Base-by-base conservation (phyloP, 257 asterid species). In the Scutellaria galericulata region DNA sequence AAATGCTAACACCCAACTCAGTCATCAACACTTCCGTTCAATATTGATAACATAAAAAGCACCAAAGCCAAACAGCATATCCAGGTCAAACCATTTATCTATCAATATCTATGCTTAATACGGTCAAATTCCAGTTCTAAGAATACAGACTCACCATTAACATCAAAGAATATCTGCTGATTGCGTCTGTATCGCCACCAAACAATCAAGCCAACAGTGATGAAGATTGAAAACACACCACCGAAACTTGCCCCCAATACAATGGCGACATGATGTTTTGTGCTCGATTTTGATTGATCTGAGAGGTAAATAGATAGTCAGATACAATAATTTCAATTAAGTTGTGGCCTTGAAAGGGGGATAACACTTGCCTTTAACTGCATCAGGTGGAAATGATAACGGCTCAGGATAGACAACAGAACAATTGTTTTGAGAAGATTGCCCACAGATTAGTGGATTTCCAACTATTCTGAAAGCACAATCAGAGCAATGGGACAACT, bases 131-230 rank as follows among this genome's bases (percentile, higher is more conserved):
- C 14, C 20, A 13, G 35, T 47, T 39, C 10, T 1, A 42, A 54
- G 10, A 31, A 10, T 57, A 45, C 13, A 8, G 79, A 56, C 89
- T 77, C 67, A 95, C 98, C 98, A 60, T 92, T 90, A 39, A 92
- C 91, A 68, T 95, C 99, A 56, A 95, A 95, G 89, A 90, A 92
- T 66, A 95, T 90, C 85, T 95, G 99, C 85, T 88, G 89, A 80
- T 92, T 92, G 66, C 75, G 88, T 68, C 93, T 81, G 75, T 87
- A 87, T 48, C 92, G 89, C 95, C 88, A 84, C 98, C 97, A 92
- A 39, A 88, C 69, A 18, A 88, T 80, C 80, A 85, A 80, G 62
- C 92, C 96, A 53, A 81, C 56, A 3, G 83, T 51, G 6, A 81
- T 7, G 14, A 89, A 63, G 62, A 85, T 15, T 20, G 83, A 35